Percentiles rank a stretch among this genome's conserved stretches.
Conservation (phyloP, 495 filamentous ascomycete genomes). For the Parmelia sp. region DNA sequence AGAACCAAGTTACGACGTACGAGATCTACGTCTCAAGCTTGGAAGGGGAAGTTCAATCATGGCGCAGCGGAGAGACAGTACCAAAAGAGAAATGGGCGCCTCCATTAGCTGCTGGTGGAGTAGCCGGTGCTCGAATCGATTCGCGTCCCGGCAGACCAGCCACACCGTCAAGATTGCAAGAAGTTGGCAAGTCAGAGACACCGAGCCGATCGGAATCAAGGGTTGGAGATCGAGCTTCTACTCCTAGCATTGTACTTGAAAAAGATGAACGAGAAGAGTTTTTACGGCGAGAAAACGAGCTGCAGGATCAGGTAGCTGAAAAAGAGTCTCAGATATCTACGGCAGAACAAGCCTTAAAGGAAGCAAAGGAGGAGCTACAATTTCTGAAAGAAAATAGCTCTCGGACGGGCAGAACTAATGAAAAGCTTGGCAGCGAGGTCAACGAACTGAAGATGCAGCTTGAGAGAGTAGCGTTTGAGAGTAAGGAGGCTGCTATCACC, state of each 20-base stretch:
- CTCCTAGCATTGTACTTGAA: constrained; percentile 79
- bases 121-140: constrained; percentile 52
- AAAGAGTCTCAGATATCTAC: constrained; percentile 75
- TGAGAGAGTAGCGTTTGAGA: constrained; percentile 89
- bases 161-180: constrained; percentile 76
- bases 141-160: constrained; percentile 55
- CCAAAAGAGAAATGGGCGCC: constrained; percentile 79
- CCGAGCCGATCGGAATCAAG: constrained; percentile 71
- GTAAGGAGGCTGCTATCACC: constrained; percentile 92
- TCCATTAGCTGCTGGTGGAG: constrained; percentile 50
- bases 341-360: constrained; percentile 69
- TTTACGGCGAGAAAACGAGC: constrained; percentile 86
- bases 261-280: constrained; percentile 98
- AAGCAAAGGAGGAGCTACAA: constrained; percentile 75
- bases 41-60: constrained; percentile 75
- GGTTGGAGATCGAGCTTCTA: constrained; percentile 78
- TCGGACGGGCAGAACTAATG: constrained; percentile 78
- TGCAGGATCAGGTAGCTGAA: constrained; percentile 93
- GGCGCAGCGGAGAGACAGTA: constrained; percentile 83
- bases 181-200: constrained; percentile 49
- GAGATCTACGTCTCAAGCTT: constrained; percentile 78
- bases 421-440: constrained; percentile 71
- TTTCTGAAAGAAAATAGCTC: constrained; percentile 75
- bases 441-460: constrained; percentile 94
- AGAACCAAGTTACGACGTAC: constrained; percentile 81